Conservation (phyloP, 2,329 filamentous ascomycete genomes). For the Grosmannia serpens region DNA sequence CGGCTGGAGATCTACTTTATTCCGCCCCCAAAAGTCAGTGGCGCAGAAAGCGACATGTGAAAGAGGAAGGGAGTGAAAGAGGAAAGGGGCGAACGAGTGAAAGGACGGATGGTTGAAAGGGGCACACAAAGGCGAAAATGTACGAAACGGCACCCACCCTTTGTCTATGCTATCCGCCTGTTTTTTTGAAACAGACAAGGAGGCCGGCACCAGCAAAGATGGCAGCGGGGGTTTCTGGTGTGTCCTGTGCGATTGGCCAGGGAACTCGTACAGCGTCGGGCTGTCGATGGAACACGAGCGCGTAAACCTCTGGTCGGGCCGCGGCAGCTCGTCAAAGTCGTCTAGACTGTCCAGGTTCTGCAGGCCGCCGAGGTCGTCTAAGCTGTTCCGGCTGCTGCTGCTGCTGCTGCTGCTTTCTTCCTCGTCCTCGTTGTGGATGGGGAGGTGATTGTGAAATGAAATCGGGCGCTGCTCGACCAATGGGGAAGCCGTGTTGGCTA, state of each 20-base stretch:
- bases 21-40: background rate
- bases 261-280: constrained; percentile 51
- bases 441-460: background rate
- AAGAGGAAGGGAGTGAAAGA: too few species aligned
- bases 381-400: background rate
- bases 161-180: background rate
- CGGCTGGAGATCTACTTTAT: background rate
- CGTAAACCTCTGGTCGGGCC: constrained; percentile 42
- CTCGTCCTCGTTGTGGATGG: background rate
- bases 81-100: background rate
- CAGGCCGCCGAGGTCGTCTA: background rate
- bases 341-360: background rate
- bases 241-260: constrained; percentile 11
- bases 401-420: background rate
- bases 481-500: constrained; percentile 46
- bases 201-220: constrained; percentile 7
- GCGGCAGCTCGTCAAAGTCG: constrained; percentile 28
- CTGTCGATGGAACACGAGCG: constrained; percentile 46
- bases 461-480: constrained; percentile 27
- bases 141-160: constrained; percentile 1
- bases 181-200: constrained; percentile 4
- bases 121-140: background rate
- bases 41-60: background rate
- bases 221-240: background rate
- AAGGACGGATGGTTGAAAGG: background rate